Conservation (phyloP, 2,329 filamentous ascomycete genomes). For the Claviceps sp. region DNA sequence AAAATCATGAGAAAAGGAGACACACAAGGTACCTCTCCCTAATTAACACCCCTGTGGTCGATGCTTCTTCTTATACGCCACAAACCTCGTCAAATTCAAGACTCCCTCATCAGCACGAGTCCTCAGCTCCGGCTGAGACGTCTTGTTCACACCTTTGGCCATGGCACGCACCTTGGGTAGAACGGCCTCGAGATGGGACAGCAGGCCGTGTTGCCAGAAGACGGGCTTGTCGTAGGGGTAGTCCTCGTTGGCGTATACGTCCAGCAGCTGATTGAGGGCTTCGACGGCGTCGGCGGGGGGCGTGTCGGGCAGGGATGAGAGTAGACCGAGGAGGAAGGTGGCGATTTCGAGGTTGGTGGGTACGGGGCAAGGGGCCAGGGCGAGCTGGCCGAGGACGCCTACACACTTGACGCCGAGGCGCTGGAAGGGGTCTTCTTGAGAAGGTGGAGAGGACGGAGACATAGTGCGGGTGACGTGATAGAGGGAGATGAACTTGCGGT, state of each 20-base stretch:
- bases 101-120: conserved; percentile 45
- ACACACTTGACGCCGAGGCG: conserved; percentile 52
- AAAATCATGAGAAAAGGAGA: no score
- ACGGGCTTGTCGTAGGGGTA: conserved; percentile 45
- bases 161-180: conserved; percentile 40
- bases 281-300: conserved; percentile 47
- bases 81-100: conserved; percentile 47
- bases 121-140: conserved; percentile 41
- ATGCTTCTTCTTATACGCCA: conserved; percentile 52
- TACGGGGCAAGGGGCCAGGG: conserved; percentile 38
- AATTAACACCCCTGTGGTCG: conserved; percentile 15
- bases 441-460: conserved; percentile 11
- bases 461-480: conserved; percentile 43
- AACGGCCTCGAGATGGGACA: conserved; percentile 42
- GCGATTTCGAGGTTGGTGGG: conserved; percentile 49
- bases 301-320: conserved; percentile 37
- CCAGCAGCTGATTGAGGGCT: conserved; percentile 52
- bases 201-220: conserved; percentile 49
- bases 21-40: no score
- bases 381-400: conserved; percentile 51
- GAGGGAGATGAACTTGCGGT: conserved; percentile 49
- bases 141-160: conserved; percentile 49
- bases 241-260: conserved; percentile 51
- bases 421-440: conserved; percentile 41
- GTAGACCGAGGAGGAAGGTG: conserved; percentile 44